A percentile compares a stretch with the other conserved stretches of the same genome.
Conservation (phyloP, 108 stramenopile genomes). For the Chaetoceros muelleri region DNA sequence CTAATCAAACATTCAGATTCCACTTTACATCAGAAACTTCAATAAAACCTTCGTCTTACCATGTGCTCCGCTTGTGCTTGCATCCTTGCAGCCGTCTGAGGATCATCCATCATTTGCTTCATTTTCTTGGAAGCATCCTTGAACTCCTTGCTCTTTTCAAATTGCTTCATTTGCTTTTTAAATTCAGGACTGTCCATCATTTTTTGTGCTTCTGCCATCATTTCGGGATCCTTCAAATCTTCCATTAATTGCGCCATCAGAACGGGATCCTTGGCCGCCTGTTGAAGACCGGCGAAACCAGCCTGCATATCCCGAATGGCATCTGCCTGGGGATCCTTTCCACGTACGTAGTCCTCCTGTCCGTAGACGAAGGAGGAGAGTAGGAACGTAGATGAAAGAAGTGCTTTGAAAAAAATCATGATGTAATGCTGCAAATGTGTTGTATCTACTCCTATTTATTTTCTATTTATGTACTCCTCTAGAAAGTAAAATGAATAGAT, state of each 20-base stretch:
- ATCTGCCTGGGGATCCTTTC: slow-evolving; percentile 51
- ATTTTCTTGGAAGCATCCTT: slow-evolving; percentile 45
- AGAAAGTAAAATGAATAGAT: too few relatives aligned
- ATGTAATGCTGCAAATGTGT: too few relatives aligned
- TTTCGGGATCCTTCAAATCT: slow-evolving; percentile 82
- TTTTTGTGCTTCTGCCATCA: slow-evolving; percentile 84
- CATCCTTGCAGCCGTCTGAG: slow-evolving; percentile 66
- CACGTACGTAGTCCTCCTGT: slow-evolving; percentile 19
- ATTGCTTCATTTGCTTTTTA: slow-evolving; percentile 81
- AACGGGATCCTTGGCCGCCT: slow-evolving; percentile 73
- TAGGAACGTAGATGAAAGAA: slow-evolving; percentile 26
- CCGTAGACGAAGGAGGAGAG: slow-evolving; percentile 26
- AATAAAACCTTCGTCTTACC: slow-evolving; percentile 24
- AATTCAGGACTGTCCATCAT: slow-evolving; percentile 83
- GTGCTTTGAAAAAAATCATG: slow-evolving; percentile 10
- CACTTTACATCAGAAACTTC: neutral
- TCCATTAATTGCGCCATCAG: slow-evolving; percentile 82
- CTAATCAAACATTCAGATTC: neutral
- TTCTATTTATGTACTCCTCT: too few relatives aligned
- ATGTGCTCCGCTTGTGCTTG: slow-evolving; percentile 86
- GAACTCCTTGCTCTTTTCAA: slow-evolving; percentile 58
- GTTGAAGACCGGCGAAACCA: slow-evolving; percentile 78
- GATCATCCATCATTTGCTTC: slow-evolving; percentile 59
- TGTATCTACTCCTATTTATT: too few relatives aligned
- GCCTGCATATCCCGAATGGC: slow-evolving; percentile 54